These are phyloP conservation scores for Lentinula guzmanii DNA, from an alignment of 768 basidiomycete genomes.

Conservation along the genomic window DNA sequence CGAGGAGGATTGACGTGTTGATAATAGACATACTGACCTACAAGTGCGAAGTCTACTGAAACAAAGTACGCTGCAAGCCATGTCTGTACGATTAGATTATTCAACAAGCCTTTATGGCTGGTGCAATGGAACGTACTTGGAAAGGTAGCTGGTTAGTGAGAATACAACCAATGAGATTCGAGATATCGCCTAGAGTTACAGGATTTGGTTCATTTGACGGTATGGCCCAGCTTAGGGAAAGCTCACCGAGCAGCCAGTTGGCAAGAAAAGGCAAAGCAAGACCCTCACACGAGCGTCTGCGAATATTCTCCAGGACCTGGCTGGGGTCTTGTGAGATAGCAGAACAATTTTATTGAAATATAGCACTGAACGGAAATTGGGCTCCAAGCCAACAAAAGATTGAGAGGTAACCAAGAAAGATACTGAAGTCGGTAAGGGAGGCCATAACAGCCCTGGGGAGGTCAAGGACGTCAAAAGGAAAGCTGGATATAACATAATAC, in stretches of 20 bases:
- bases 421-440: constrained; percentile 38
- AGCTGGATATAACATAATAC: neutral
- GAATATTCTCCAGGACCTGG: constrained; percentile 78
- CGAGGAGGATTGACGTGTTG: constrained; percentile 30
- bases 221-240: neutral
- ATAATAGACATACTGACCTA: constrained; percentile 83
- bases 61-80: constrained; percentile 92
- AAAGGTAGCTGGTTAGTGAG: constrained; percentile 93
- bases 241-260: constrained; percentile 87
- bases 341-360: neutral
- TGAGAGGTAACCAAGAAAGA: constrained; percentile 63
- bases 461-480: neutral
- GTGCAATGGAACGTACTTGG: constrained; percentile 61
- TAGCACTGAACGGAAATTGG: constrained; percentile 72
- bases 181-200: constrained; percentile 68
- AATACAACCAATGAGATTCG: constrained; percentile 88
- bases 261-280: constrained; percentile 89
- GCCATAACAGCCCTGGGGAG: neutral
- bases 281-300: constrained; percentile 76
- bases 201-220: neutral
- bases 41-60: constrained; percentile 68
- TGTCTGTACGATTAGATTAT: constrained; percentile 41
- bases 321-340: constrained; percentile 30
- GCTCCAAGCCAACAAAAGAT: constrained; percentile 82
- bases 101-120: constrained; percentile 2